Conservation (phyloP, 2,329 filamentous ascomycete species). For the Ascochyta rabiei region DNA sequence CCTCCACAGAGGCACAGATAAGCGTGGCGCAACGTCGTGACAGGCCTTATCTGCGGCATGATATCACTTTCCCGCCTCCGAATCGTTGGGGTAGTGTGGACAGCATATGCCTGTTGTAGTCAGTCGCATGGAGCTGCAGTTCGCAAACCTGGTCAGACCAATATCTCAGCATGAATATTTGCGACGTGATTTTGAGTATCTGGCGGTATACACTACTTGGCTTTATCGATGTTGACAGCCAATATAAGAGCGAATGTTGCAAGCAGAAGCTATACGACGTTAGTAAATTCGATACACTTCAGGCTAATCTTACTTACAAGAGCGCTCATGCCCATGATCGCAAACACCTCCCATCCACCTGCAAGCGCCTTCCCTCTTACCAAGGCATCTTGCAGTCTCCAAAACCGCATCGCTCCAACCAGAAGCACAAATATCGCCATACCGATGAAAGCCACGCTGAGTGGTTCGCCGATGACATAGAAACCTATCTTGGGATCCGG, state of each 20-base stretch:
- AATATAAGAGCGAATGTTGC: constrained; percentile 27
- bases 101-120: background rate
- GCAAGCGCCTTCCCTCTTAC: constrained; percentile 62
- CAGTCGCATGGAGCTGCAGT: background rate
- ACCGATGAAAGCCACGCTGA: constrained; percentile 58
- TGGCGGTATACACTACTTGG: background rate
- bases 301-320: constrained; percentile 53
- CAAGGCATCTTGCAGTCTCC: constrained; percentile 65
- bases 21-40: background rate
- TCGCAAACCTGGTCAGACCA: background rate
- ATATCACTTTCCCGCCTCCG: constrained; percentile 2
- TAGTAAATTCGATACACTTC: background rate
- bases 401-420: constrained; percentile 65
- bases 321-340: constrained; percentile 54
- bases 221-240: constrained; percentile 27
- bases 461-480: constrained; percentile 64
- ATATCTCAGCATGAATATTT: background rate
- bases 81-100: constrained; percentile 1
- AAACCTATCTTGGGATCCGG: constrained; percentile 61
- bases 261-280: constrained; percentile 19
- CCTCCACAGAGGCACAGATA: background rate
- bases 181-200: background rate
- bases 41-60: constrained; percentile 7
- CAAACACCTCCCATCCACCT: constrained; percentile 64
- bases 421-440: constrained; percentile 57